Evolutionary conservation across 78 protist species (phyloP).

Genomic region (Dictyostelium firmibasis): DNA sequence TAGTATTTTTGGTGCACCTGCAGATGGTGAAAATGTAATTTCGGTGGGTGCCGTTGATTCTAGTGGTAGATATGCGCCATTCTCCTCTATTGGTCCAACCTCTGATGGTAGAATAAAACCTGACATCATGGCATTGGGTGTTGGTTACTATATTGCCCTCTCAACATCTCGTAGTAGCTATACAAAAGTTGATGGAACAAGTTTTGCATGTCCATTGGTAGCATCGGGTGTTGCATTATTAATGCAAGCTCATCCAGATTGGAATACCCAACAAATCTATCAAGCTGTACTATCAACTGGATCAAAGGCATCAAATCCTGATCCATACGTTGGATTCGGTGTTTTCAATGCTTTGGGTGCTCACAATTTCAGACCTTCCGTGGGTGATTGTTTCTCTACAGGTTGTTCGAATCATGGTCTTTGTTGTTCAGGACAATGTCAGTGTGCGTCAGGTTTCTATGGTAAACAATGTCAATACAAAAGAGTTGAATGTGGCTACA

Average conservation of each 20-base stretch:
- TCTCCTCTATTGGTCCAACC: conserved; percentile 58
- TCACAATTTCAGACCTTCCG: not conserved
- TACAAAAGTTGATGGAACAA: conserved; percentile 37
- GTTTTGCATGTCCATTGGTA: conserved; percentile 70
- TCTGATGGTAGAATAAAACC: conserved; percentile 77
- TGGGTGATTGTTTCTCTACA: not conserved
- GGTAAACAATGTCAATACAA: conserved; percentile 30
- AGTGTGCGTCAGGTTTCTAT: conserved; percentile 24
- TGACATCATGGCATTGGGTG: conserved; percentile 52
- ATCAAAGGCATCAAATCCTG: not conserved
- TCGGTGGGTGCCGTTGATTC: conserved; percentile 35
- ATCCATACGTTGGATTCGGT: conserved; percentile 25
- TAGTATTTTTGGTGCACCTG: conserved; percentile 61
- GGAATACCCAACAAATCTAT: conserved; percentile 38
- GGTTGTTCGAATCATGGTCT: conserved; percentile 47
- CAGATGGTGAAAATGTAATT: conserved; percentile 50
- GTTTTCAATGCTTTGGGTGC: conserved; percentile 39
- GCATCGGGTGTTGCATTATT: conserved; percentile 57
- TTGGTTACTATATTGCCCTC: not conserved
- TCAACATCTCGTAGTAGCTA: not conserved
- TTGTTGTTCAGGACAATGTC: not conserved
- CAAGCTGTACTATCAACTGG: conserved; percentile 20
- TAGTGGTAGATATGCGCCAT: not conserved
- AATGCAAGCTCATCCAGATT: conserved; percentile 34
- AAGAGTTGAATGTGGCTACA: not conserved